Evolutionary conservation across 768 basidiomycete genomes (phyloP).

Genomic region (Sarcomyxa edulis): DNA sequence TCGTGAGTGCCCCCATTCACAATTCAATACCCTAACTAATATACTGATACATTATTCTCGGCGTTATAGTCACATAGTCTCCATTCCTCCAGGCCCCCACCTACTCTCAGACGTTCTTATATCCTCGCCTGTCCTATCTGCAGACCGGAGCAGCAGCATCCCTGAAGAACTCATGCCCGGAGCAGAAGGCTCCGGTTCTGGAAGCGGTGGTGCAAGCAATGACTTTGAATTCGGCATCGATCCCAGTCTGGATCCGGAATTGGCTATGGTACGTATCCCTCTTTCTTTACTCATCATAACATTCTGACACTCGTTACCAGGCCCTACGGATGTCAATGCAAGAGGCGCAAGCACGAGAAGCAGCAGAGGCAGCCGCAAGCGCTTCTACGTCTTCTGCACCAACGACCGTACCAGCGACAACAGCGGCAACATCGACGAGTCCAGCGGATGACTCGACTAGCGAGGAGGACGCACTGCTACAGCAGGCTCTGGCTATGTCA

Average conservation of each 20-base stretch:
- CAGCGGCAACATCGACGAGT: conserved; percentile 19
- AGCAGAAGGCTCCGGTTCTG: conserved; percentile 43
- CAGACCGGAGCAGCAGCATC: conserved; percentile 65
- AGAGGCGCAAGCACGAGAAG: conserved; percentile 81
- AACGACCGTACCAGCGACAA: conserved; percentile 32
- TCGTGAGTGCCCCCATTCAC: conserved; percentile 52
- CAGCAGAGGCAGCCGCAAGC: conserved; percentile 41
- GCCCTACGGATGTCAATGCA: conserved; percentile 97
- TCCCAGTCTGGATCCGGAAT: conserved; percentile 91
- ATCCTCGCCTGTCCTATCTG: conserved; percentile 77
- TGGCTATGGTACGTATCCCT: conserved; percentile 75
- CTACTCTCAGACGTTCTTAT: conserved; percentile 82
- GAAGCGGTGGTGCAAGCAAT: conserved; percentile 31
- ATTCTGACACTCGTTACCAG: conserved; percentile 30
- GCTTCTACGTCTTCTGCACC: conserved; percentile 23
- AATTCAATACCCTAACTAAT: background rate
- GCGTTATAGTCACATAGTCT: conserved; percentile 61
- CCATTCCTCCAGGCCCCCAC: conserved; percentile 70
- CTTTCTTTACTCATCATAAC: background rate
- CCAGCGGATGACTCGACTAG: conserved; percentile 48
- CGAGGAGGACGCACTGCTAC: conserved; percentile 76
- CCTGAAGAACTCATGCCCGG: conserved; percentile 54
- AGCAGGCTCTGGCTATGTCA: conserved; percentile 74
- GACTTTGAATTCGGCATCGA: conserved; percentile 87
- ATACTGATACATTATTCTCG: background rate